phyloP scores from a whole-genome alignment of 129 eudicot genomes.

The Centrapalus pauciflorus region DNA sequence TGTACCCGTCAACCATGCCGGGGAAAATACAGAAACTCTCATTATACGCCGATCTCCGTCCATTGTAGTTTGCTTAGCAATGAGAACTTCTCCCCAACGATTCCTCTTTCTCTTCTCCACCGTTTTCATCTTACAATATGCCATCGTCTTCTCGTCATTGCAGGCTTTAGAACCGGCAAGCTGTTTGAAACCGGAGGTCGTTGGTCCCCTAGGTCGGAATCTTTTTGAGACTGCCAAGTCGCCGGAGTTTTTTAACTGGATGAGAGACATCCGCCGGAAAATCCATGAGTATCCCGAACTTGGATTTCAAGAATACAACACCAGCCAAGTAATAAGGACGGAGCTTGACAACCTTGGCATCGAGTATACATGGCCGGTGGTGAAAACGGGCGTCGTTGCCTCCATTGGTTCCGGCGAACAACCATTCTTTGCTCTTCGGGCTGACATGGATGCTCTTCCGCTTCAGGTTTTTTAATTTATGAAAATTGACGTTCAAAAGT shows the following conservation, averaged over 20 bases:
- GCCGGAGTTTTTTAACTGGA: slow-evolving; percentile 46
- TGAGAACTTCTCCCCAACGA: slow-evolving; percentile 1
- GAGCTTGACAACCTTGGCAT: slow-evolving; percentile 52
- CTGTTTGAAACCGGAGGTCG: slow-evolving; percentile 16
- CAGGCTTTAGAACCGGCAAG: neutral
- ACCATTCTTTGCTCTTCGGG: slow-evolving; percentile 56
- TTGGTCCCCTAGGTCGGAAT: slow-evolving; percentile 35
- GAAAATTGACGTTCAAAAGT: no score
- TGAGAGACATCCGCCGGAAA: slow-evolving; percentile 42
- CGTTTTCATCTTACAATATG: neutral
- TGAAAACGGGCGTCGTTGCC: slow-evolving; percentile 52
- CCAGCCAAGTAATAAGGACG: slow-evolving; percentile 51
- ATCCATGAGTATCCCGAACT: slow-evolving; percentile 58
- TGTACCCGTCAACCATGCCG: no score
- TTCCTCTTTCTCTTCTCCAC: neutral
- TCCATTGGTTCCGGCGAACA: slow-evolving; percentile 48
- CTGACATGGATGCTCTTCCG: slow-evolving; percentile 78
- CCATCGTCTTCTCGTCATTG: neutral
- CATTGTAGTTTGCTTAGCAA: neutral
- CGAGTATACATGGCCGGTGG: slow-evolving; percentile 57
- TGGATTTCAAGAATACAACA: slow-evolving; percentile 50
- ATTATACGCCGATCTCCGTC: neutral
- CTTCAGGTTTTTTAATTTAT: no score
- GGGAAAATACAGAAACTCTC: no score
- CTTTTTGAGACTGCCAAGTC: slow-evolving; percentile 42